These are phyloP conservation scores for Neltuma alba DNA, from an alignment of 306 rosid species.

Conservation along the genomic window DNA sequence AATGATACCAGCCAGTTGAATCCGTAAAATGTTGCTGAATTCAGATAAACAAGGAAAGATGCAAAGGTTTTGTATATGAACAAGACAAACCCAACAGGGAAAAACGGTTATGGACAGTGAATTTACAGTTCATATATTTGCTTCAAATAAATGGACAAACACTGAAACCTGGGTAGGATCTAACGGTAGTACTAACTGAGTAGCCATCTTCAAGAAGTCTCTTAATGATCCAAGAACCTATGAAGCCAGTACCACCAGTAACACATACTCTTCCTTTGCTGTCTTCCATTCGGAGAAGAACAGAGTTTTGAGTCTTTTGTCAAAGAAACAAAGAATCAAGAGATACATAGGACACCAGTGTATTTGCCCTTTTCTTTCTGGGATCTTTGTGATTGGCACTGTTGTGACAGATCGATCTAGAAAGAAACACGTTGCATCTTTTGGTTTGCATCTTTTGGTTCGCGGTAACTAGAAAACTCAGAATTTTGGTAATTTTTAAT, in stretches of 20 bases:
- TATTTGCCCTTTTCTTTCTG: neutral
- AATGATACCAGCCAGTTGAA: too few species aligned
- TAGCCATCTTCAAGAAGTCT: conserved; percentile 47
- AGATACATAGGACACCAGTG: too few species aligned
- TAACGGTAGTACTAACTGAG: conserved; percentile 39
- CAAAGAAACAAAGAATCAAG: too few species aligned
- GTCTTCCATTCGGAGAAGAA: conserved; percentile 23
- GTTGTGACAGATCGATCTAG: neutral
- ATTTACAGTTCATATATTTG: neutral
- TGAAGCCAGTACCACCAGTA: conserved; percentile 46
- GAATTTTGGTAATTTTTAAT: too few species aligned
- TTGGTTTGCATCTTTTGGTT: too few species aligned
- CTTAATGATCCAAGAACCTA: conserved; percentile 45
- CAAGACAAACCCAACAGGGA: neutral
- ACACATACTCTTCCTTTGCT: conserved; percentile 42
- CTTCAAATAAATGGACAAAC: neutral
- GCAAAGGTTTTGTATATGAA: too few species aligned
- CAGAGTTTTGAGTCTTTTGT: neutral
- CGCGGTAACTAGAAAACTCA: too few species aligned
- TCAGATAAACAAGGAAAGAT: neutral
- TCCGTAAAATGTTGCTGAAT: neutral
- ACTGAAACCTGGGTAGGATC: conserved; percentile 40
- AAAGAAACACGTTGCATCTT: too few species aligned
- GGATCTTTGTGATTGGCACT: neutral
- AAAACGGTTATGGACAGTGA: too few species aligned